Evolutionary conservation across 225 moss, liverwort and hornwort genomes (phyloP), one percentile per base, ranked within the genome.

Genomic region (Polytrichum formosum): DNA sequence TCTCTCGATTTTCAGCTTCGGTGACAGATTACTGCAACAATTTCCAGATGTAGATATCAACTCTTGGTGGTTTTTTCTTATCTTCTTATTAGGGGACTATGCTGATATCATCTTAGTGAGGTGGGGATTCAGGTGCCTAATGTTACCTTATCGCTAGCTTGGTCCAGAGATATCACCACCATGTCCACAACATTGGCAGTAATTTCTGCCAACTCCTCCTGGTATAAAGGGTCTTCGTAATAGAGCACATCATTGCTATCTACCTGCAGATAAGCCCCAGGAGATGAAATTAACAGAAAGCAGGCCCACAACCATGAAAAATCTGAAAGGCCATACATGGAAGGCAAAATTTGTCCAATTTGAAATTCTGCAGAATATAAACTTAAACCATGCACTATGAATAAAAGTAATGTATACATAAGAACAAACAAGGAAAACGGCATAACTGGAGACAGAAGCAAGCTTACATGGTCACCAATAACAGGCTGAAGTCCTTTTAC

Each of bases 211-310:
- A 98, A 87, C 74, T 98, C 91, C 65, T 93, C 77, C 53, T 87
- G 88, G 69, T 87, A 84, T 21, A 58, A 62, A 55, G 78, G 64
- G 66, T 91, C 92, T 82, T 90, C 98, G 68, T 79, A 93, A 71
- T 91, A 94, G 25, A 98, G 78, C 35, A 83, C 72, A 72, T 94
- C 94, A 74, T 94, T 94, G 70, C 84, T 89, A 80, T 98, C 94
- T 74, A 98, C 75, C 98, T 98, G 75, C 64, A 76, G 59, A 74
- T 29, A 54, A 56, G 33, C 46, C 46, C 46, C 46, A 46, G 3
- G 13, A 46, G 46, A 46, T 46, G 0, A 46, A 16, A 46, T 13
- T 2, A 46, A 46, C 13, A 46, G 0, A 2, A 46, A 46, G 46
- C 46, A 46, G 3, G 46, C 13, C 16, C 46, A 46, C 16, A 46